These are phyloP conservation scores for Rhazya stricta DNA, from an alignment of 257 asterid species.

Conservation along the genomic window DNA sequence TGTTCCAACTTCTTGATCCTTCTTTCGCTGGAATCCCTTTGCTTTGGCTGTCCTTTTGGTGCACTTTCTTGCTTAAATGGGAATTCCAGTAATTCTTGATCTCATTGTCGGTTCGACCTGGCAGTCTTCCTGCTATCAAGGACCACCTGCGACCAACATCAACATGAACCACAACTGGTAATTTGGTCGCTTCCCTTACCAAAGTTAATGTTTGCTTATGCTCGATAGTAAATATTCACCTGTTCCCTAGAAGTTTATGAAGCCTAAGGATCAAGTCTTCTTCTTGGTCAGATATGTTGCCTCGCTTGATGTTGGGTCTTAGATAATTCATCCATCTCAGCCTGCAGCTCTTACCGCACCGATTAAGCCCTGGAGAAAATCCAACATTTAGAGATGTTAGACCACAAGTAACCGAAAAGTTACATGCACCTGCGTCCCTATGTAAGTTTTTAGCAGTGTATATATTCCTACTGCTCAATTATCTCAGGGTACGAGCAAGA, in stretches of 20 bases:
- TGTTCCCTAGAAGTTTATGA: constrained; percentile 52
- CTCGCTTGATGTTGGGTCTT: constrained; percentile 55
- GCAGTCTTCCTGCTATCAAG: constrained; percentile 32
- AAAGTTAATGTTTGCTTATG: background rate
- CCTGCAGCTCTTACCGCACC: constrained; percentile 54
- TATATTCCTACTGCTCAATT: background rate
- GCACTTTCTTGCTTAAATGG: constrained; percentile 27
- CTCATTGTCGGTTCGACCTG: constrained; percentile 37
- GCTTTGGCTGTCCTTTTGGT: constrained; percentile 21
- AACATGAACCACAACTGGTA: background rate
- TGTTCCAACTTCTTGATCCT: constrained; percentile 21
- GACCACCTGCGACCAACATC: constrained; percentile 27
- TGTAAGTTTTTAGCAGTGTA: background rate
- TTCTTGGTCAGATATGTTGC: constrained; percentile 55
- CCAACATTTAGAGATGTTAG: background rate
- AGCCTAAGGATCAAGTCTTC: constrained; percentile 55
- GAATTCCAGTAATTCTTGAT: constrained; percentile 37
- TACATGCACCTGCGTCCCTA: background rate
- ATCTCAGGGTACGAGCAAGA: constrained; percentile 1
- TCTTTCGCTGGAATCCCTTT: constrained; percentile 25
- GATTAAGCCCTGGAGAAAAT: constrained; percentile 26
- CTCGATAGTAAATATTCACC: constrained; percentile 15
- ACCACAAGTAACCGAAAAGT: background rate
- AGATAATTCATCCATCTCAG: constrained; percentile 59
- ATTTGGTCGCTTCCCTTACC: background rate